phyloP scores from a whole-genome alignment of 2,329 filamentous ascomycete genomes.

The Diaporthe vaccinii region DNA sequence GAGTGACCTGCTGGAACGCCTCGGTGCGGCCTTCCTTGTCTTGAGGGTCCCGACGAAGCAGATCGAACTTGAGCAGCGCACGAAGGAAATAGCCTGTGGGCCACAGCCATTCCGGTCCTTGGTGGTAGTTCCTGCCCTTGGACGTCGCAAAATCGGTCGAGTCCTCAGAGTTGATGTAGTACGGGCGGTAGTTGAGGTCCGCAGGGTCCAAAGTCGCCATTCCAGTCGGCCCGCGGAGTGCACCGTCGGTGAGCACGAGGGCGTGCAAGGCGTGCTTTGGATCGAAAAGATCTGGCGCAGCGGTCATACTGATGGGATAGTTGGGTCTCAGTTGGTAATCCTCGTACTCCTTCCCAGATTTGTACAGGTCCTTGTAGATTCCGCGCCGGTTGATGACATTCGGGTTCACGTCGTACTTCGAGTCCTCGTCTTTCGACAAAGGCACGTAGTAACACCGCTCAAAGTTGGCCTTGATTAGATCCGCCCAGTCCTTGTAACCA shows the following conservation, averaged over 20 bases:
- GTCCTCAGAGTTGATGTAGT: slow-evolving; percentile 96
- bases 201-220: slow-evolving; percentile 96
- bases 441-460: slow-evolving; percentile 95
- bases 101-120: slow-evolving; percentile 98
- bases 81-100: slow-evolving; percentile 95
- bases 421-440: slow-evolving; percentile 75
- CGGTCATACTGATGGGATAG: slow-evolving; percentile 95
- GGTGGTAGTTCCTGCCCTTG: slow-evolving; percentile 97
- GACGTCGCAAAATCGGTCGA: slow-evolving; percentile 90
- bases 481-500: slow-evolving; percentile 83
- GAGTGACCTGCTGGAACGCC: slow-evolving; percentile 94
- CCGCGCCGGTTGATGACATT: slow-evolving; percentile 88
- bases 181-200: slow-evolving; percentile 93
- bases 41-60: slow-evolving; percentile 73
- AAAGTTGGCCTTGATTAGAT: slow-evolving; percentile 85
- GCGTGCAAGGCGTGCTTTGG: slow-evolving; percentile 82
- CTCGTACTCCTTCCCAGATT: slow-evolving; percentile 93
- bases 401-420: slow-evolving; percentile 83
- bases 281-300: slow-evolving; percentile 89
- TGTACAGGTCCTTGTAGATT: slow-evolving; percentile 98
- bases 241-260: slow-evolving; percentile 82
- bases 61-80: slow-evolving; percentile 90
- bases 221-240: slow-evolving; percentile 87
- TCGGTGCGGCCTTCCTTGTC: slow-evolving; percentile 79
- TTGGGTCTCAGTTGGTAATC: slow-evolving; percentile 97